A percentile compares a stretch with the other conserved stretches of the same genome.
Conservation (phyloP, 1,284 basidiomycete genomes). For the Singerocomus inundabilis region DNA sequence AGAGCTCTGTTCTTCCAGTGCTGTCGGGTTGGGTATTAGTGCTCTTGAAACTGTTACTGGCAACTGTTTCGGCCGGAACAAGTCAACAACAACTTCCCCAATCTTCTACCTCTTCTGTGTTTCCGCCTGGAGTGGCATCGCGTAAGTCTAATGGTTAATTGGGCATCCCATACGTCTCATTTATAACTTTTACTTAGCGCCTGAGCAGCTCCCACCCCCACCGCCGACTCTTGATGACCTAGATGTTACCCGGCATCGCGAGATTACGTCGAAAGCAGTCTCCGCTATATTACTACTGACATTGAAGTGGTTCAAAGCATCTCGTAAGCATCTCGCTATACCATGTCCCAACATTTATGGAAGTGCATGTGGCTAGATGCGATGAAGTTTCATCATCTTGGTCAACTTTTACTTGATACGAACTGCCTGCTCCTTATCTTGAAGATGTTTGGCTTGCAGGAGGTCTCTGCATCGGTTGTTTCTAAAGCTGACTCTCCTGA, state of each 20-base stretch:
- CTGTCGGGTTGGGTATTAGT: constrained; percentile 88
- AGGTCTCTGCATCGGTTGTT: constrained; percentile 80
- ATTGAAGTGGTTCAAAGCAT: constrained; percentile 98
- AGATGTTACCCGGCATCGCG: constrained; percentile 93
- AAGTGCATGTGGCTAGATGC: constrained; percentile 57
- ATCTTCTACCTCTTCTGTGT: constrained; percentile 59
- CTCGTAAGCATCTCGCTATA: constrained; percentile 58
- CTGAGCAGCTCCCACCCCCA: constrained; percentile 62
- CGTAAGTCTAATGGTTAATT: constrained; percentile 45
- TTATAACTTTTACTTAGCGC: constrained; percentile 38
- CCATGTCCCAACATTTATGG: constrained; percentile 2
- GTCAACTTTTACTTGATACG: constrained; percentile 91
- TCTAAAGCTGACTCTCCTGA: constrained; percentile 89
- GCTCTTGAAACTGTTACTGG: constrained; percentile 82
- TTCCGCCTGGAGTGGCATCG: constrained; percentile 68
- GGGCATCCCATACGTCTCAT: constrained; percentile 1
- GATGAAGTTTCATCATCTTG: constrained; percentile 98
- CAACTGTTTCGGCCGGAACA: constrained; percentile 81
- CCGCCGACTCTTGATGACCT: constrained; percentile 90
- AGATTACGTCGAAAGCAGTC: constrained; percentile 96
- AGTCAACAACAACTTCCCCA: constrained; percentile 53
- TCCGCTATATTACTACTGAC: constrained; percentile 90
- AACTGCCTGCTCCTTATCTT: constrained; percentile 93
- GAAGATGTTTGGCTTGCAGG: constrained; percentile 98
- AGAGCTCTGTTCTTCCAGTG: constrained; percentile 79